Conservation (phyloP, 805 yeast species). For the Saccharomycopsis sp. region DNA sequence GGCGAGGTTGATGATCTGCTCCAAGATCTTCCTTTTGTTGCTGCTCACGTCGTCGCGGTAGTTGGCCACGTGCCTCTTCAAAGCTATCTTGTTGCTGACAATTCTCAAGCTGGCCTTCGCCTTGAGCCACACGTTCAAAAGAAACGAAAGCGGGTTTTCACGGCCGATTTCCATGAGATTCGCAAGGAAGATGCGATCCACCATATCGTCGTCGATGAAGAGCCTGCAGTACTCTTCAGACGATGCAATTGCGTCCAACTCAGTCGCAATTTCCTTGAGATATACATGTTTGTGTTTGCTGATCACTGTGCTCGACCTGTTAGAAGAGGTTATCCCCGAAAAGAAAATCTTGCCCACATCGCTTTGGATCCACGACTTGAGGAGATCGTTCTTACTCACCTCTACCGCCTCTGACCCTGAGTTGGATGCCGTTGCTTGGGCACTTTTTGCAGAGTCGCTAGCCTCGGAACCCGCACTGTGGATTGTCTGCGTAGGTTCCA, state of each 20-base stretch:
- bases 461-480: too few relatives aligned
- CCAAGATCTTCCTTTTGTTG: slow-evolving; percentile 32
- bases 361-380: not conserved
- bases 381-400: too few relatives aligned
- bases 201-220: slow-evolving; percentile 17
- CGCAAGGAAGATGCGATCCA: slow-evolving; percentile 51
- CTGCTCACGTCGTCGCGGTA: slow-evolving; percentile 36
- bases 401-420: too few relatives aligned
- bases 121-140: slow-evolving; percentile 39
- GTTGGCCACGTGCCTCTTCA: slow-evolving; percentile 33
- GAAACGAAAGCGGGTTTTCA: slow-evolving; percentile 39
- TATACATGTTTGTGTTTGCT: not conserved
- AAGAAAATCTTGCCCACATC: not conserved
- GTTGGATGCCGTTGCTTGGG: too few relatives aligned
- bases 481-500: too few relatives aligned
- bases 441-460: too few relatives aligned
- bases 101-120: slow-evolving; percentile 24
- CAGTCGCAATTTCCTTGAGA: not conserved
- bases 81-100: slow-evolving; percentile 12
- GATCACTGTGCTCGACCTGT: not conserved
- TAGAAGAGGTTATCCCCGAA: not conserved
- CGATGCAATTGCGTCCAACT: not conserved
- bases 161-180: slow-evolving; percentile 49
- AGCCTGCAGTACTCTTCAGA: not conserved
- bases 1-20: slow-evolving; percentile 42